Evolutionary conservation across 139 green algal genomes (phyloP), one percentile per base, ranked within the genome.

Genomic region (Chlorella ohadii): DNA sequence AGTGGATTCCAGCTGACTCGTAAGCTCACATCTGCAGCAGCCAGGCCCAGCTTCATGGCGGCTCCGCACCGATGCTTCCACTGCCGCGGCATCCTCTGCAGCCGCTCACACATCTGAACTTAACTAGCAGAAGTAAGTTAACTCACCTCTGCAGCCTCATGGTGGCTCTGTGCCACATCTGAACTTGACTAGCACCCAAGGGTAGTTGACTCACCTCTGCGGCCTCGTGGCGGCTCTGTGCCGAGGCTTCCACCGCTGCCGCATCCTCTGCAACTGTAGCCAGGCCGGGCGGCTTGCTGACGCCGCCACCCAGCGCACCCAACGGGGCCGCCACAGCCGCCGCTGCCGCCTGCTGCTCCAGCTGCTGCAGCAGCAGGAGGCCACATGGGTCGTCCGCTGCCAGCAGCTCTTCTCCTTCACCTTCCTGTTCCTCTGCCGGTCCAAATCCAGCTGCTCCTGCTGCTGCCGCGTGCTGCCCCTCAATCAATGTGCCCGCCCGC

Each of bases 171-270:
- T n/a, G n/a, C n/a, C n/a, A n/a, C n/a, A n/a, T n/a, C n/a, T n/a
- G n/a, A n/a, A n/a, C n/a, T n/a, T n/a, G n/a, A 51, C 44, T 51
- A 6, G 7, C 44, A 6, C 7, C 44, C 44, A 51, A 51, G 7
- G 7, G 7, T 9, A 51, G 44, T 6, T 16, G 44, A 51, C 44
- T 51, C 44, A 65, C 78, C 78, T 83, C 78, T 11, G 78, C 63
- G 0, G 44, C 59, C 39, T 83, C 78, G 11, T 83, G 78, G 63
- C 78, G 39, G 78, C 78, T 83, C 63, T 73, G 63, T 0, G 61
- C 78, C 17, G 82, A 74, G 27, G 71, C 81, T 44, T 83, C 79
- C 47, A 23, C 79, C 47, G 44, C 65, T 15, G n/a, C 44, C 7
- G 39, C 78, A 39, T 57, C 70, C 9, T 77, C 59, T 17, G 59